Evolutionary conservation across 2,329 filamentous ascomycete genomes (phyloP).

Genomic region (Bipolaris sorokiniana): DNA sequence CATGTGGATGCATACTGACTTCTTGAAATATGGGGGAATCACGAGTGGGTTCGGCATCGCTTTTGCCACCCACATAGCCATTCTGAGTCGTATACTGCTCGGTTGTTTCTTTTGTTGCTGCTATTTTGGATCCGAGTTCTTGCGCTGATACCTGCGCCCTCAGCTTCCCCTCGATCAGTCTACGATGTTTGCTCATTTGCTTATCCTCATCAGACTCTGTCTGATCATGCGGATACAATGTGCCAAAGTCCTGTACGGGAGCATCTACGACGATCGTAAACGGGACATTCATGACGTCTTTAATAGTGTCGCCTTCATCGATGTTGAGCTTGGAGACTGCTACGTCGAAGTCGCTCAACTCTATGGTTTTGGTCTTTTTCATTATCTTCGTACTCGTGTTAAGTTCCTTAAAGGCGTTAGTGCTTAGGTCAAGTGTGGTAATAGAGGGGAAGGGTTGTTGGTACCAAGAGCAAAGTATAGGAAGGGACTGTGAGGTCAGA

Average conservation of each 20-base stretch:
- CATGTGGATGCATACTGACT: not conserved
- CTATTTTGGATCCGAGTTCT: not conserved
- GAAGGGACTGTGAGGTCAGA: too few species aligned
- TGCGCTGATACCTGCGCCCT: not conserved
- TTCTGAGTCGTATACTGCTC: not conserved
- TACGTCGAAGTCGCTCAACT: slow-evolving; percentile 16
- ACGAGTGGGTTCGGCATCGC: not conserved
- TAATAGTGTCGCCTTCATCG: slow-evolving; percentile 6
- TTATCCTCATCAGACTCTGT: not conserved
- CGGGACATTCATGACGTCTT: slow-evolving; percentile 17
- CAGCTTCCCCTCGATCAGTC: slow-evolving; percentile 1
- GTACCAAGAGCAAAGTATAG: too few species aligned
- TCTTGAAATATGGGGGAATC: not conserved
- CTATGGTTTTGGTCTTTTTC: slow-evolving; percentile 24
- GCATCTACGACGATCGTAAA: not conserved
- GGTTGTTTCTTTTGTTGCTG: not conserved
- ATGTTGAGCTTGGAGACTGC: not conserved
- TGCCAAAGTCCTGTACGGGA: slow-evolving; percentile 1
- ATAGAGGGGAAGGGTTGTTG: too few species aligned
- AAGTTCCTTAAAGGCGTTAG: not conserved
- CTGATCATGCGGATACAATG: slow-evolving; percentile 1
- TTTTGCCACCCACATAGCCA: not conserved
- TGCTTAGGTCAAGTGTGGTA: too few species aligned
- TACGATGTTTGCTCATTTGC: not conserved
- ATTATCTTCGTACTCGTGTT: not conserved